Base-by-base conservation (phyloP, 2,329 filamentous ascomycete genomes). In the Verticillium albo-atrum region DNA sequence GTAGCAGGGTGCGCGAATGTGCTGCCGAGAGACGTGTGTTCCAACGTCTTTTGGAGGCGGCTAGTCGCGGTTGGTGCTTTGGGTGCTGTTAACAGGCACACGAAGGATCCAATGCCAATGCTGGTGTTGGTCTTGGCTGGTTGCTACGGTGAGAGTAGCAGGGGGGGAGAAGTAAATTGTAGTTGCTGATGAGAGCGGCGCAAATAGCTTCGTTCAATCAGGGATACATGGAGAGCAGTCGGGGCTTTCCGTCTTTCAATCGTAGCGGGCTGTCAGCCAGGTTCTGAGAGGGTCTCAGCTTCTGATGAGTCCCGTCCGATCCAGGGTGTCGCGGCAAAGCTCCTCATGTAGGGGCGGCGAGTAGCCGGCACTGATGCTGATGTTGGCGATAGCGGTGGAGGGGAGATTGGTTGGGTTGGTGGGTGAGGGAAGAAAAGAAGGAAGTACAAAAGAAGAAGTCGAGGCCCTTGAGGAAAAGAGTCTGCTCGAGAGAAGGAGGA, bases 251-350 rank as follows among this genome's bases (percentile, higher is more conserved):
- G 14, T 15, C 23, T 23, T 27, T 20, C 15, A 37, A 15, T 37
- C 34, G 42, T 23, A 47, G 42, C n/a, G 32, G 54, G 54, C 54
- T 56, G 42, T 56, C 54, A 56, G 54, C 54, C 54, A 23, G 54
- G 54, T 56, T 56, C 54, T 14, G 42, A 20, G 27, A 42, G 47
- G 28, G 35, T 42, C 55, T 57, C 55, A 57, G 42, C 52, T 42
- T 57, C 55, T 51, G 25, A 34, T 42, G 35, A 32, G 47, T 32
- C 55, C 55, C 55, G 47, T 57, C 55, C 55, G 42, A 57, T 30
- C 55, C 55, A 42, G 55, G 55, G 47, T 28, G 35, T 47, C 34
- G 26, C 15, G 42, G 35, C 54, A 56, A 56, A 37, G 27, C 27
- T n/a, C 35, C 37, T 34, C 55, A 57, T 57, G 55, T 57, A 57